A percentile compares a stretch with the other conserved stretches of the same genome.
Evolutionary conservation across 1,139 yeast species (phyloP).

Genomic region (Barnettozyma hawaiiensis): DNA sequence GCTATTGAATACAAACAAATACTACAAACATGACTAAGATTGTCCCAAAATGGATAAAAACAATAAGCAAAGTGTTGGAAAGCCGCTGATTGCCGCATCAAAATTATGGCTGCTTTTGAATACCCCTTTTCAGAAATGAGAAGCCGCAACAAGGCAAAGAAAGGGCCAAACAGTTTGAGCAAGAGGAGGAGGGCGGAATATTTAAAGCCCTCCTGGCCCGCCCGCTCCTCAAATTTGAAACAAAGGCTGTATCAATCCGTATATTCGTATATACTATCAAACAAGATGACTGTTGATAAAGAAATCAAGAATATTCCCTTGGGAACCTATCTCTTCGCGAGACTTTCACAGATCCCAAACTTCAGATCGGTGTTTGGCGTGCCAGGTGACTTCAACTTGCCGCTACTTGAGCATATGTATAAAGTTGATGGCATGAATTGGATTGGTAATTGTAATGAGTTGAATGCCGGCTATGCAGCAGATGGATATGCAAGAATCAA

Average conservation of each 20-base stretch:
- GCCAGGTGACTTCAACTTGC: conserved; percentile 60
- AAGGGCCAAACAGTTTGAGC: not conserved
- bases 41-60: too few relatives aligned
- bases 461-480: conserved; percentile 67
- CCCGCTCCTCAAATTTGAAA: not conserved
- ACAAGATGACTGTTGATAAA: conserved; percentile 15
- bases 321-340: conserved; percentile 45
- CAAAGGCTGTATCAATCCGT: too few relatives aligned
- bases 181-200: too few relatives aligned
- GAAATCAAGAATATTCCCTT: conserved; percentile 43
- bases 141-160: not conserved
- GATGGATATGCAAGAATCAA: conserved; percentile 68
- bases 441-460: conserved; percentile 70
- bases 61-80: too few relatives aligned
- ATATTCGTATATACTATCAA: not conserved
- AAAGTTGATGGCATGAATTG: conserved; percentile 55
- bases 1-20: too few relatives aligned
- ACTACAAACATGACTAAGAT: too few relatives aligned
- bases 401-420: conserved; percentile 57
- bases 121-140: not conserved
- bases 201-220: not conserved
- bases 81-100: too few relatives aligned
- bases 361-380: conserved; percentile 39
- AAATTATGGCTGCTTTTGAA: too few relatives aligned
- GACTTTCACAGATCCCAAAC: conserved; percentile 39